Conservation (phyloP, 805 yeast genomes). For the Zygoascus biomembranicola region DNA sequence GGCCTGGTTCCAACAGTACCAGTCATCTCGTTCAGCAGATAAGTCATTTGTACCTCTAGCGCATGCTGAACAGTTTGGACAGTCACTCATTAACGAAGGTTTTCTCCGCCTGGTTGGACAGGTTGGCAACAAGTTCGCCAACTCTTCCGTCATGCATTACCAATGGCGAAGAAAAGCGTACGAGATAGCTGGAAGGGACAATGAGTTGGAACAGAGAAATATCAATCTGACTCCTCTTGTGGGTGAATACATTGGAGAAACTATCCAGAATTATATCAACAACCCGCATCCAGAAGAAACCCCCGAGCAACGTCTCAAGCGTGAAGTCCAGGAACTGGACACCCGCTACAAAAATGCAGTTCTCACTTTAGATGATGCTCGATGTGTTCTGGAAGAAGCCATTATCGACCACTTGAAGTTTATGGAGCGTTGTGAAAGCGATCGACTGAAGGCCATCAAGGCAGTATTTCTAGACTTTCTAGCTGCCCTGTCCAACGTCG, state of each 20-base stretch:
- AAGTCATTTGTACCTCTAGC: conserved; percentile 41
- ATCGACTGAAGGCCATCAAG: conserved; percentile 67
- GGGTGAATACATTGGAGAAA: conserved; percentile 26
- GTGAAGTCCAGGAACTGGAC: conserved; percentile 55
- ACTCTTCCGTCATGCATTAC: conserved; percentile 62
- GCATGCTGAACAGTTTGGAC: conserved; percentile 66
- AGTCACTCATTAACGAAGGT: conserved; percentile 54
- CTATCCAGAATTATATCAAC: conserved; percentile 21
- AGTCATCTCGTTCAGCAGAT: background rate
- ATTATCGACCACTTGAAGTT: conserved; percentile 64
- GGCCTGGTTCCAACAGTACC: conserved; percentile 43
- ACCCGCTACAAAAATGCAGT: conserved; percentile 46
- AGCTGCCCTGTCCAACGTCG: conserved; percentile 53
- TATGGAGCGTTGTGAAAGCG: conserved; percentile 77
- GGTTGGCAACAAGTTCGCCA: conserved; percentile 53
- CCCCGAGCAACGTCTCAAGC: conserved; percentile 41
- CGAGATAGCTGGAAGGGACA: conserved; percentile 37
- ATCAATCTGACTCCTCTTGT: conserved; percentile 17
- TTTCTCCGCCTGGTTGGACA: conserved; percentile 57
- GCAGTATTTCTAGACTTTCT: conserved; percentile 67
- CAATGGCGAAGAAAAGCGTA: conserved; percentile 75
- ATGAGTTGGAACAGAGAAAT: conserved; percentile 3
- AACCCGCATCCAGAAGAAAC: conserved; percentile 38
- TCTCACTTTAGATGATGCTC: conserved; percentile 48
- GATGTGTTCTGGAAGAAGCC: conserved; percentile 66